phyloP scores from a whole-genome alignment of 1,284 basidiomycete species.

The Leccinum fallax region DNA sequence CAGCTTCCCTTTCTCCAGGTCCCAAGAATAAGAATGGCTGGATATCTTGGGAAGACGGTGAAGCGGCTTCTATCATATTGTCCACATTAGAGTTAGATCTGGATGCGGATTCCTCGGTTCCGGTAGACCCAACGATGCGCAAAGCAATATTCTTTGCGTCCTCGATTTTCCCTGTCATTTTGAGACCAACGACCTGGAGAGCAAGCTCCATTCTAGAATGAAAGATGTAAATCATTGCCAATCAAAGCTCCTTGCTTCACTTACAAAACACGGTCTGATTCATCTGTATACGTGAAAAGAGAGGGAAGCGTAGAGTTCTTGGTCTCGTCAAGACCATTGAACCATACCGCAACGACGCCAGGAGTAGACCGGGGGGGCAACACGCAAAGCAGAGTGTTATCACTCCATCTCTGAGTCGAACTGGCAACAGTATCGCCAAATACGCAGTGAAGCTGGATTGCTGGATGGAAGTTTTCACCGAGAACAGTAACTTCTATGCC shows the following conservation, averaged over 20 bases:
- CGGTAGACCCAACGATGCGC: conserved; percentile 73
- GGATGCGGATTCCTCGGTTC: conserved; percentile 45
- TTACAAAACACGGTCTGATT: conserved; percentile 84
- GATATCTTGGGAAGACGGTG: conserved; percentile 48
- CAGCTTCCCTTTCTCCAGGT: conserved; percentile 62
- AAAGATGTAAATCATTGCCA: conserved; percentile 21
- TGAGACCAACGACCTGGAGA: conserved; percentile 90
- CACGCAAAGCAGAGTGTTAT: conserved; percentile 92
- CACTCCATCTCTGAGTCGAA: conserved; percentile 89
- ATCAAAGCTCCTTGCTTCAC: conserved; percentile 36
- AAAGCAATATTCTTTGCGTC: conserved; percentile 91
- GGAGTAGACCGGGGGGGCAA: conserved; percentile 83
- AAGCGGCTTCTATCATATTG: conserved; percentile 57
- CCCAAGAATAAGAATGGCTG: conserved; percentile 55
- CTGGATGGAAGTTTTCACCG: conserved; percentile 84
- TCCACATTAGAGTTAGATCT: conserved; percentile 32
- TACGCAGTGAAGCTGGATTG: conserved; percentile 71
- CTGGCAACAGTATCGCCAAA: conserved; percentile 87
- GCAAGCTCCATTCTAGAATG: conserved; percentile 86
- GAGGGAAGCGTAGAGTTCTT: conserved; percentile 58
- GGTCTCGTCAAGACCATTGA: conserved; percentile 69
- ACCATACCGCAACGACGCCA: conserved; percentile 91
- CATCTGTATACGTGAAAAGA: conserved; percentile 89
- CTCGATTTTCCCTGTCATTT: conserved; percentile 95
- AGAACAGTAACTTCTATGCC: conserved; percentile 96